Evolutionary conservation across 495 filamentous ascomycete species (phyloP).

Genomic region (Podospora pseudopauciseta): DNA sequence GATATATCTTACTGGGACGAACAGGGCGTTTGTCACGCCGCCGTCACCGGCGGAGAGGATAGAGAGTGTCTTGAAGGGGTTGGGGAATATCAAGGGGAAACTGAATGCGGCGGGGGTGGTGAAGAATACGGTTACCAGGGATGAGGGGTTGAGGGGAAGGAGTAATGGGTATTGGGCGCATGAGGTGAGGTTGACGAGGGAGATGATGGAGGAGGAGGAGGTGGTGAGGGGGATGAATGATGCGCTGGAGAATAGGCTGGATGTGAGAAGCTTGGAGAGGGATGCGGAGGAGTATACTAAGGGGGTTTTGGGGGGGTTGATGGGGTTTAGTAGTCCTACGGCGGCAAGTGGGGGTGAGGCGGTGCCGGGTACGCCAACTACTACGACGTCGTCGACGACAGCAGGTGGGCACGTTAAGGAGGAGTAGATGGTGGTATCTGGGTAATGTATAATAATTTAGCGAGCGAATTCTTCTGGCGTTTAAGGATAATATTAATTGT

Average conservation of each 20-base stretch:
- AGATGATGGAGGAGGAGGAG: constrained; percentile 59
- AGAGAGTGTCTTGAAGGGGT: constrained; percentile 37
- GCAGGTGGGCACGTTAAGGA: not conserved
- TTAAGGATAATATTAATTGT: not conserved
- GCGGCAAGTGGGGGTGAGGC: constrained; percentile 9
- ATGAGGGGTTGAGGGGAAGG: constrained; percentile 49
- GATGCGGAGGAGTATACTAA: constrained; percentile 55
- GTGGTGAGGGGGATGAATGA: constrained; percentile 56
- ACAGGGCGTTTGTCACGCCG: constrained; percentile 54
- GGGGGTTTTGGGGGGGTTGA: constrained; percentile 36
- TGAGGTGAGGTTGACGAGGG: constrained; percentile 52
- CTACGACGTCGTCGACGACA: not conserved
- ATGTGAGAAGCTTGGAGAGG: constrained; percentile 44
- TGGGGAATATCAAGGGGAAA: constrained; percentile 41
- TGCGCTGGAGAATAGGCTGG: constrained; percentile 49
- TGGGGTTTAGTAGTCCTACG: constrained; percentile 14
- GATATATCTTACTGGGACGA: constrained; percentile 72
- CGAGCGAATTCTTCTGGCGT: not conserved
- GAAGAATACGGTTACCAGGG: constrained; percentile 52
- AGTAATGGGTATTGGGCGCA: constrained; percentile 49
- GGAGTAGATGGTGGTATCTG: constrained; percentile 8
- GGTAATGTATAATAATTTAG: not conserved
- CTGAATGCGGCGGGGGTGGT: constrained; percentile 52
- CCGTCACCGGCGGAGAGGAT: constrained; percentile 47
- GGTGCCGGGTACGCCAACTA: not conserved